These are phyloP conservation scores for Volvox africanus DNA, from an alignment of 139 green algal genomes.

Conservation along the genomic window DNA sequence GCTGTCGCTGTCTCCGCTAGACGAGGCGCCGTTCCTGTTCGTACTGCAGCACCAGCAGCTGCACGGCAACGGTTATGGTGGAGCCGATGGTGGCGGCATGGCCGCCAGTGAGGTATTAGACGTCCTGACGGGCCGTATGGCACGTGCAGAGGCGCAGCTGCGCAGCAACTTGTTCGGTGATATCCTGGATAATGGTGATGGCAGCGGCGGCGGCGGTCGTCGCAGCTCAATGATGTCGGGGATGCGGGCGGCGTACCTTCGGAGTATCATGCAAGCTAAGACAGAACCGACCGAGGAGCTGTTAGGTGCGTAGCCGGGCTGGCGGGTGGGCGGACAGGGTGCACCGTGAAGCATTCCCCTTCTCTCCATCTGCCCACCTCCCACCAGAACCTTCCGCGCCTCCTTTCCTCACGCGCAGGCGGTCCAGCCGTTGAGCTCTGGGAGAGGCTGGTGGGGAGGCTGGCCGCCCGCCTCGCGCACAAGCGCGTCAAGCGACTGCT, in stretches of 20 bases:
- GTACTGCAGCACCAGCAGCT: slow-evolving; percentile 28
- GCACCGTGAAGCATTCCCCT: neutral
- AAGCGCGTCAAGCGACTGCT: slow-evolving; percentile 58
- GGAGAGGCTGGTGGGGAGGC: slow-evolving; percentile 45
- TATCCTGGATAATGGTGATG: neutral
- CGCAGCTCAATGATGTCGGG: neutral
- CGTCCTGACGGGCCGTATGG: slow-evolving; percentile 12
- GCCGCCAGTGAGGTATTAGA: neutral
- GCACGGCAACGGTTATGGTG: neutral
- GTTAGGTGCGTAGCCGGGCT: neutral
- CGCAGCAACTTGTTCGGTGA: neutral
- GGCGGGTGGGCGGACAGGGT: neutral
- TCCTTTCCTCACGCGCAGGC: neutral
- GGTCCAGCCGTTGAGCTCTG: slow-evolving; percentile 38
- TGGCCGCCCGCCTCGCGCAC: slow-evolving; percentile 38
- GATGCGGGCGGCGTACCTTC: slow-evolving; percentile 10
- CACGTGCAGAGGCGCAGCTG: neutral
- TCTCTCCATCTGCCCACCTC: neutral
- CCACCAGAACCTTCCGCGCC: neutral
- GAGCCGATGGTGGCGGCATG: neutral
- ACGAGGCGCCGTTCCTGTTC: slow-evolving; percentile 62
- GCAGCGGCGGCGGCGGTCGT: neutral
- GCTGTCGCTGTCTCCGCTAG: slow-evolving; percentile 57
- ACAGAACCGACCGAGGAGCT: slow-evolving; percentile 18
- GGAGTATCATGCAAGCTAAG: neutral